Evolutionary conservation across 192 early-diverging fungal genomes (phyloP), one percentile per base, ranked within the genome.

Genomic region (Jimgerdemannia flammicorona): DNA sequence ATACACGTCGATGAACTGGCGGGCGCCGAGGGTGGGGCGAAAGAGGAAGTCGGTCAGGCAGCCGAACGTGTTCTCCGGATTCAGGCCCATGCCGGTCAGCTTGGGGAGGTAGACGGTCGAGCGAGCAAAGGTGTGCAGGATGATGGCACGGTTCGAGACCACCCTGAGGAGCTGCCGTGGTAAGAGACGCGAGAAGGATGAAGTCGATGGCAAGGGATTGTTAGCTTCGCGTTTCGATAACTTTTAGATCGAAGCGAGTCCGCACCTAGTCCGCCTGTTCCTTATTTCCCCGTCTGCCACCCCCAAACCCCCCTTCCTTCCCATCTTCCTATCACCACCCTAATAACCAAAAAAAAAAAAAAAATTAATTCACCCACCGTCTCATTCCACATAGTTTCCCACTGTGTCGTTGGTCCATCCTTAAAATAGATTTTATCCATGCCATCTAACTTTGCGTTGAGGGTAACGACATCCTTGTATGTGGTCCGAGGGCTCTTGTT

Each of bases 41-140:
- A 85, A 85, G 20, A 85, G 64, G 54, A 75, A 85, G 66, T 85
- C 82, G 20, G 82, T 71, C 19, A 85, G 17, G 66, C 84, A 85
- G 10, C 81, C 81, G 74, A 85, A 79, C 6, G 84, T 49, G 29
- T 83, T 85, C 64, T 83, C 77, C 40, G 72, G 74, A 4, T 69
- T 78, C 18, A 85, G 54, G 7, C 84, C 84, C 69, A 85, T 81
- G 18, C 68, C 43, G 2, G 78, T 67, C 44, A 83, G 43, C 41
- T 65, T 54, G 39, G 72, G 44, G 6, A 77, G 67, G 69, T 85
- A 85, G 49, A 49, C 40, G n/a, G 72, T 74, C 11, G 81, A 83
- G 3, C 43, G 29, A 29, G 78, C 54, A 64, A 83, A 85, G 6
- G 84, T 79, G 67, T 78, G 78, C 6, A 83, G 68, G 4, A 85